Conservation (phyloP, 1,284 basidiomycete species). For the Apiotrichum domesticum region DNA sequence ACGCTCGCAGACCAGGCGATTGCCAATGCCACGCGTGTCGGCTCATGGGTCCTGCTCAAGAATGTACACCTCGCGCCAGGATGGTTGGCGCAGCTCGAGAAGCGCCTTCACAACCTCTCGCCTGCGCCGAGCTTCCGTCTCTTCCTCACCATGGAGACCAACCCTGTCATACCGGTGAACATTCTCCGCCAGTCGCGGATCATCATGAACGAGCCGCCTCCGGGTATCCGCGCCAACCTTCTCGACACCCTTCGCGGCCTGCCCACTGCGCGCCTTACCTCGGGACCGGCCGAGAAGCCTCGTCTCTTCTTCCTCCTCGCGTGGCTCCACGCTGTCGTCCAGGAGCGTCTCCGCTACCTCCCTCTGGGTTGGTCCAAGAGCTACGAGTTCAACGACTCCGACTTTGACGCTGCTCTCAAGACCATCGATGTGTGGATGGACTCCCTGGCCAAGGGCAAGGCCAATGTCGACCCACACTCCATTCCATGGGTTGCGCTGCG, state of each 20-base stretch:
- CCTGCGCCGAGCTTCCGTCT: constrained; percentile 85
- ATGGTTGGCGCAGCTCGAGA: constrained; percentile 91
- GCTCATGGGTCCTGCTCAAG: constrained; percentile 89
- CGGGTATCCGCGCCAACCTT: constrained; percentile 89
- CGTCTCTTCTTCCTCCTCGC: constrained; percentile 90
- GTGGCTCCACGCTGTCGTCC: constrained; percentile 95
- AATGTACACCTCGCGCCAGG: constrained; percentile 91
- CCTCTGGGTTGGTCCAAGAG: constrained; percentile 92
- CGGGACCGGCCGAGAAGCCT: constrained; percentile 85
- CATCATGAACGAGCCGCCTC: constrained; percentile 95
- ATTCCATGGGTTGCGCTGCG: constrained; percentile 92
- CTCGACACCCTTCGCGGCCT: constrained; percentile 80
- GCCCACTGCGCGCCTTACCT: constrained; percentile 53
- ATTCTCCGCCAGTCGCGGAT: constrained; percentile 89
- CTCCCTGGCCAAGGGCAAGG: constrained; percentile 69
- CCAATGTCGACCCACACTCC: constrained; percentile 80
- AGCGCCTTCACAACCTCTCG: constrained; percentile 86
- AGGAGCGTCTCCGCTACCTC: constrained; percentile 89
- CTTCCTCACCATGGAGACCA: constrained; percentile 95
- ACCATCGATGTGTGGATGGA: constrained; percentile 87
- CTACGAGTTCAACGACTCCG: constrained; percentile 97
- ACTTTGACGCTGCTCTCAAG: constrained; percentile 83
- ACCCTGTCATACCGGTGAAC: constrained; percentile 76
- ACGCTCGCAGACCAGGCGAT: constrained; percentile 90
- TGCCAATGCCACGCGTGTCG: constrained; percentile 77